Evolutionary conservation across 805 yeast genomes (phyloP).

Genomic region (Pachysolen tannophilus): DNA sequence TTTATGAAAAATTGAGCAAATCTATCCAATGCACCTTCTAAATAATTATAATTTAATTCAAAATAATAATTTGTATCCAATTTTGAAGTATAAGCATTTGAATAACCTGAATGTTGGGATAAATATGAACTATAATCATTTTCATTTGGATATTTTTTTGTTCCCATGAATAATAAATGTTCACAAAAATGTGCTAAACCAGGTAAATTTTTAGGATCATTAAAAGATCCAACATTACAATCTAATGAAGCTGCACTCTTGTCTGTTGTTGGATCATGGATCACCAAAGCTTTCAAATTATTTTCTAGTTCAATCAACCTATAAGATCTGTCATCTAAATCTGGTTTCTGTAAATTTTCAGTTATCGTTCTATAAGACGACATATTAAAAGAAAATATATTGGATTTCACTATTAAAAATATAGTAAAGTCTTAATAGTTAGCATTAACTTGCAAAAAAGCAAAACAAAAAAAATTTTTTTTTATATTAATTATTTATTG

Average conservation of each 20-base stretch:
- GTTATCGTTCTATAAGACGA: slow-evolving; percentile 8
- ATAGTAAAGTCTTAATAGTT: not conserved
- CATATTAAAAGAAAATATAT: too few species aligned
- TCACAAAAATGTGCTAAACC: slow-evolving; percentile 79
- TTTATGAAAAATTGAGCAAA: slow-evolving; percentile 87
- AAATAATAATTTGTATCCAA: slow-evolving; percentile 88
- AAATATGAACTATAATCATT: slow-evolving; percentile 68
- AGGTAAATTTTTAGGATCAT: slow-evolving; percentile 54
- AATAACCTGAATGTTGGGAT: slow-evolving; percentile 78
- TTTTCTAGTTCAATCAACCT: slow-evolving; percentile 54
- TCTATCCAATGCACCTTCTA: slow-evolving; percentile 85
- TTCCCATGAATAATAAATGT: slow-evolving; percentile 73
- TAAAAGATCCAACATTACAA: slow-evolving; percentile 70
- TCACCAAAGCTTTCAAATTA: slow-evolving; percentile 50
- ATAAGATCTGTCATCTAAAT: slow-evolving; percentile 69
- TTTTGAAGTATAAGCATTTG: slow-evolving; percentile 88
- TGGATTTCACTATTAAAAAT: not conserved
- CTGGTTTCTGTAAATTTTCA: slow-evolving; percentile 28
- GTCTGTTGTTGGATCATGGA: slow-evolving; percentile 63
- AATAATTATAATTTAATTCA: slow-evolving; percentile 66
- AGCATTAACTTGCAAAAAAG: too few species aligned
- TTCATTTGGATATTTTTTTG: slow-evolving; percentile 66
- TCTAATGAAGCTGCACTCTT: slow-evolving; percentile 75
- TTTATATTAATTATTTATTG: not conserved
- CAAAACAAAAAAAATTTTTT: too few species aligned